These are phyloP conservation scores for Tuctoria greenei DNA, from an alignment of 176 grass and related monocot species.

Conservation along the genomic window DNA sequence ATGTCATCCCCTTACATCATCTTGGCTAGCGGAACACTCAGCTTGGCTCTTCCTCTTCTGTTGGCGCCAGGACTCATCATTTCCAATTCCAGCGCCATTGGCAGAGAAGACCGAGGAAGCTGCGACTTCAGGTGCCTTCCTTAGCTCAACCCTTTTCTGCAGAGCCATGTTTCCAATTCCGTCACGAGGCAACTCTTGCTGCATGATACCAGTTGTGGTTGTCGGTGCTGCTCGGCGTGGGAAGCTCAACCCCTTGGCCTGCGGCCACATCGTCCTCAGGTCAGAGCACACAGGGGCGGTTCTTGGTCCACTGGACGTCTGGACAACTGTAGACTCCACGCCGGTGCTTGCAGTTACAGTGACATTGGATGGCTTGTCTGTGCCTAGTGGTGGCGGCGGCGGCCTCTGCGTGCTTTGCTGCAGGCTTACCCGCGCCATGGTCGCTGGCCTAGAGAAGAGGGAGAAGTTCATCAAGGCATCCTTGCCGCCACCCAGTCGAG, in stretches of 20 bases:
- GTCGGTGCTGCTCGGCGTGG: conserved; percentile 20
- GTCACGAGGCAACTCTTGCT: conserved; percentile 28
- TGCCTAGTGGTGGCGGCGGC: conserved; percentile 22
- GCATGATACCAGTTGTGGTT: conserved; percentile 1
- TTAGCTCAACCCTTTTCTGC: conserved; percentile 23
- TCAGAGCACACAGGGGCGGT: conserved; percentile 14
- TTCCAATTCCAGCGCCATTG: conserved; percentile 41
- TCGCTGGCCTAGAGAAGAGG: conserved; percentile 49
- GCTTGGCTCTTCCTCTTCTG: conserved; percentile 55
- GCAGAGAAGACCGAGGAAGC: conserved; percentile 49
- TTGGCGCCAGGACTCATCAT: conserved; percentile 37
- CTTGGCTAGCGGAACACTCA: conserved; percentile 52
- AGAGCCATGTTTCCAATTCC: neutral
- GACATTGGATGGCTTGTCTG: conserved; percentile 40
- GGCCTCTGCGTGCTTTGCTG: conserved; percentile 45
- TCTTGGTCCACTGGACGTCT: conserved; percentile 10
- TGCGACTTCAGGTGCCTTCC: conserved; percentile 26
- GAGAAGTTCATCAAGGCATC: conserved; percentile 56
- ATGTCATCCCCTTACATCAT: conserved; percentile 49
- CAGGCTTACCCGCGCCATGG: conserved; percentile 46
- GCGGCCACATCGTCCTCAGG: conserved; percentile 25
- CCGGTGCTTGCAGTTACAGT: conserved; percentile 36
- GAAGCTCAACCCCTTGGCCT: conserved; percentile 28
- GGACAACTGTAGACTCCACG: conserved; percentile 39
- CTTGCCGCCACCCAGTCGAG: conserved; percentile 16